Percentiles rank a stretch among this genome's conserved stretches.
Conservation (phyloP, 495 filamentous ascomycete species). For the Penicillium cataractarum region DNA sequence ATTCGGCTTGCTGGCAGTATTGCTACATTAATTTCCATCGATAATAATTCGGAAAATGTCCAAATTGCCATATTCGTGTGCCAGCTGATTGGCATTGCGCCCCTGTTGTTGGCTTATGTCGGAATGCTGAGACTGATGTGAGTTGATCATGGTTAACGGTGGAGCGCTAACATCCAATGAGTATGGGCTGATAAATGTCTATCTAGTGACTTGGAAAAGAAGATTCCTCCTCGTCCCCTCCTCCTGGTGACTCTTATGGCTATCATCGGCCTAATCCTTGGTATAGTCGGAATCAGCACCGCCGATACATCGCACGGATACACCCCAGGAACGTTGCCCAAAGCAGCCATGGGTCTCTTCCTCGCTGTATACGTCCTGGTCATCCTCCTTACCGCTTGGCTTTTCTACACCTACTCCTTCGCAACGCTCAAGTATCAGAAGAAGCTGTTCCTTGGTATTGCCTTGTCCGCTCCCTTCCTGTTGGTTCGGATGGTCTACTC, state of each 20-base stretch:
- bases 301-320: not conserved
- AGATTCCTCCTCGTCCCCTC: constrained; percentile 16
- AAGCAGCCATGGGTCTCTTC: constrained; percentile 37
- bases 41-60: constrained; percentile 22
- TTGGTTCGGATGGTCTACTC: constrained; percentile 33
- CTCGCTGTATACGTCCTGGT: constrained; percentile 27
- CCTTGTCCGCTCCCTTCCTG: constrained; percentile 29
- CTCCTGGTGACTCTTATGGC: constrained; percentile 16
- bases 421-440: constrained; percentile 22
- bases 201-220: constrained; percentile 25
- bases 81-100: constrained; percentile 37
- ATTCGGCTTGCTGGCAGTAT: constrained; percentile 35
- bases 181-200: constrained; percentile 16
- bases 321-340: constrained; percentile 18
- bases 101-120: constrained; percentile 32
- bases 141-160: constrained; percentile 12
- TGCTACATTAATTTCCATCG: constrained; percentile 24
- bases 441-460: constrained; percentile 34
- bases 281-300: constrained; percentile 31
- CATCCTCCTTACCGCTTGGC: constrained; percentile 19
- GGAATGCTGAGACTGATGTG: constrained; percentile 36
- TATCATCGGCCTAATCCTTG: constrained; percentile 34
- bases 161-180: not conserved
- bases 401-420: constrained; percentile 11
- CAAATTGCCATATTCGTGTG: constrained; percentile 27